phyloP scores from a whole-genome alignment of 1,284 basidiomycete genomes.

The Apiotrichum brassicae region DNA sequence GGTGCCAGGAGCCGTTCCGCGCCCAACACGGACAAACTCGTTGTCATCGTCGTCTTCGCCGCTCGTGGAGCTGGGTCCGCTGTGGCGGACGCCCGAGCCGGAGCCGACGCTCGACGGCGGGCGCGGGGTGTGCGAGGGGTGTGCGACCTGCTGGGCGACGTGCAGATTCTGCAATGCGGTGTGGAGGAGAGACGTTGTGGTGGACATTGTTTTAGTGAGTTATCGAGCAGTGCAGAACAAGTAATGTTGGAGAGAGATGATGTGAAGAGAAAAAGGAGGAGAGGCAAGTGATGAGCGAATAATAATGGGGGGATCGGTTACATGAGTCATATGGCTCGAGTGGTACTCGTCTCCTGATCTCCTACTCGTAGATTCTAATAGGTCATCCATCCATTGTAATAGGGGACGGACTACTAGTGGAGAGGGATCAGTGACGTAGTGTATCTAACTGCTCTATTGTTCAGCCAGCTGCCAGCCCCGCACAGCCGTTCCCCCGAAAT shows the following conservation, averaged over 20 bases:
- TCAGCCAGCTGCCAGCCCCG: too few species aligned
- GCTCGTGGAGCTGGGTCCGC: constrained; percentile 6
- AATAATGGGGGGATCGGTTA: too few species aligned
- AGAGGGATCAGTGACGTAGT: too few species aligned
- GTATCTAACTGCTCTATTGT: too few species aligned
- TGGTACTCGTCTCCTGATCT: too few species aligned
- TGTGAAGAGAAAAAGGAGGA: background rate
- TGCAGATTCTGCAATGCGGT: constrained; percentile 46
- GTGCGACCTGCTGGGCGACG: constrained; percentile 37
- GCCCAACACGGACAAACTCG: constrained; percentile 41
- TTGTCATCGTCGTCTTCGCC: constrained; percentile 48
- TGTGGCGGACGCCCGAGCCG: constrained; percentile 13
- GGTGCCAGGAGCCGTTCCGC: constrained; percentile 41
- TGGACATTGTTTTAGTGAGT: constrained; percentile 19
- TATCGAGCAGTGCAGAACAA: background rate
- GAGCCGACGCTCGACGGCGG: constrained; percentile 28
- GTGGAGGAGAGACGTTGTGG: constrained; percentile 42
- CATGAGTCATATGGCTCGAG: too few species aligned
- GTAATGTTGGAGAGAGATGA: background rate
- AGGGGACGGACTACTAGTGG: too few species aligned
- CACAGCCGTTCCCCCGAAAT: too few species aligned
- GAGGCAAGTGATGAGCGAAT: too few species aligned
- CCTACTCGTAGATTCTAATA: too few species aligned
- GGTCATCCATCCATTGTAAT: too few species aligned
- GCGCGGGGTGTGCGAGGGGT: constrained; percentile 31